A percentile compares a stretch with the other conserved stretches of the same genome.
phyloP scores from a whole-genome alignment of 2,329 filamentous ascomycete genomes.

The Rhinocladiella mackenziei region DNA sequence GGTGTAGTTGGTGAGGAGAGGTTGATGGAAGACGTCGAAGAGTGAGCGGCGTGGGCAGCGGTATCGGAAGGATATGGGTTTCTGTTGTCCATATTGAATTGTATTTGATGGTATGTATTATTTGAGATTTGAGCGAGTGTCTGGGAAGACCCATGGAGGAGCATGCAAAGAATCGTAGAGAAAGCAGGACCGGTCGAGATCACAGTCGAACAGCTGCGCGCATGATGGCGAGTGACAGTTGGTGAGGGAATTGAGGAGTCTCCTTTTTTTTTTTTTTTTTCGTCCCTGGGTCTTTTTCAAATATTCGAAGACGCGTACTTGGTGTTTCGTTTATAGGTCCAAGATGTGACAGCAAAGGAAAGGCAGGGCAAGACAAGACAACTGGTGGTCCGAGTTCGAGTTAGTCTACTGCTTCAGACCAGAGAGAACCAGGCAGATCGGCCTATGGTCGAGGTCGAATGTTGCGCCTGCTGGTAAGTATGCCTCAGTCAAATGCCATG shows the following conservation, averaged over 20 bases:
- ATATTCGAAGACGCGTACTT: neutral
- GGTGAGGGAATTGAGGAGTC: neutral
- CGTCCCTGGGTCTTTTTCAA: too few relatives aligned
- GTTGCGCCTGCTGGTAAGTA: slow-evolving; percentile 11
- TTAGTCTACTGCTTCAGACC: neutral
- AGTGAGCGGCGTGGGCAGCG: slow-evolving; percentile 8
- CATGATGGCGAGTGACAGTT: slow-evolving; percentile 19
- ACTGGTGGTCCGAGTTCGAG: slow-evolving; percentile 8
- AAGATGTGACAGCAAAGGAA: neutral
- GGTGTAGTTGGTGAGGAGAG: slow-evolving; percentile 24
- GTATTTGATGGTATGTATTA: slow-evolving; percentile 7
- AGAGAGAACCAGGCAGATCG: slow-evolving; percentile 12
- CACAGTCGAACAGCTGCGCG: slow-evolving; percentile 22
- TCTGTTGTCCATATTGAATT: slow-evolving; percentile 18
- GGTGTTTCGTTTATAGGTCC: too few relatives aligned
- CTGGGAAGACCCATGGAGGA: slow-evolving; percentile 10
- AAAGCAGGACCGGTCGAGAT: slow-evolving; percentile 8
- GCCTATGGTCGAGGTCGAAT: slow-evolving; percentile 2
- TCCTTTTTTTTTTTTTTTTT: too few relatives aligned
- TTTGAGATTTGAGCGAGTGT: slow-evolving; percentile 13
- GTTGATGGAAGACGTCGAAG: slow-evolving; percentile 18
- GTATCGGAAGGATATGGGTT: slow-evolving; percentile 6
- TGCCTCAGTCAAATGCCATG: slow-evolving; percentile 24
- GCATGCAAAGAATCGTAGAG: slow-evolving; percentile 13
- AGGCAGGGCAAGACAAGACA: slow-evolving; percentile 5